Base-by-base conservation (phyloP, 768 basidiomycete species). In the Trametes meyenii region DNA sequence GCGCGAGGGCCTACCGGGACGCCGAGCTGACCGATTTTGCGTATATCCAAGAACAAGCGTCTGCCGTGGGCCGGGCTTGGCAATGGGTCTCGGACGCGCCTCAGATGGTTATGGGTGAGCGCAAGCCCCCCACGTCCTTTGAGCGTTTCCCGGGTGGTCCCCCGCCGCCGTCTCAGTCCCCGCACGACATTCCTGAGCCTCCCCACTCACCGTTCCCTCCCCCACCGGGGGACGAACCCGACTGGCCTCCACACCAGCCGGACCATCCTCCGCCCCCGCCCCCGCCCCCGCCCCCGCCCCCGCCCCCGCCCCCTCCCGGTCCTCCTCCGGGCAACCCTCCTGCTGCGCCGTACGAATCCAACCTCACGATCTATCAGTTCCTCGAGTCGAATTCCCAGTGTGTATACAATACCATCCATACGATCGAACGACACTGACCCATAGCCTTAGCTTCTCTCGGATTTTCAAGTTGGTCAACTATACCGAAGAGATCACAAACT, bases 381-480 rank as follows among this genome's bases (percentile, higher is more conserved):
- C 62, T 74, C 29, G 66, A 68, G 36, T 63, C 66, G 13, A 66
- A 70, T 21, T 66, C 67, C 0, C 49, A 65, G 71, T 72, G 51
- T 50, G 67, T 56, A 4, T 3, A 23, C 14, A 19, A 14, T 1
- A 24, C n/a, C 14, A 16, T 11, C 2, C 5, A 11, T 13, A 1
- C 23, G 26, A 6, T 6, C 1, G 17, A 16, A 46, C 17, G 12
- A n/a, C 58, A 33, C 29, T 39, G 13, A 49, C 23, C n/a, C 7
- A 12, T 4, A n/a, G 19, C 17, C 13, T 35, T 60, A 79, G 78
- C 55, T 81, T 76, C 65, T 76, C 77, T 6, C 74, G 74, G 24
- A 36, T 80, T 7, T 74, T 75, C 61, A 80, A 79, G 63, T 71
- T 76, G 1, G 69, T 80, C 29, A 73, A 79, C 53, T 73, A 73